Conservation (phyloP, 257 asterid species). For the Solanum raphanifolium region DNA sequence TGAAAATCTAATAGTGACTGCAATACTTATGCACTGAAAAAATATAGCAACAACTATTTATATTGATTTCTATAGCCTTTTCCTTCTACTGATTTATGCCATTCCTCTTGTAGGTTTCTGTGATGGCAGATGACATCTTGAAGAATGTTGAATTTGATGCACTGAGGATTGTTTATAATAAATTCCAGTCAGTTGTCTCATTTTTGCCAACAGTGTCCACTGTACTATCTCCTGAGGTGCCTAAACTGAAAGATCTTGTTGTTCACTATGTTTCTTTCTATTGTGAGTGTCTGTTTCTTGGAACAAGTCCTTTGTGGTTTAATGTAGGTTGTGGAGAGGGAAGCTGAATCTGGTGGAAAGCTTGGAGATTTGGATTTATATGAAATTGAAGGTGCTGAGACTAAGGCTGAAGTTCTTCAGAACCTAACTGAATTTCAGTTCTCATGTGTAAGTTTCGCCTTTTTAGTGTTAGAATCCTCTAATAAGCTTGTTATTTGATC, state of each 20-base stretch:
- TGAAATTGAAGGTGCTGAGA: slow-evolving; percentile 94
- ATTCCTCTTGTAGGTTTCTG: slow-evolving; percentile 61
- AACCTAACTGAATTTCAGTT: slow-evolving; percentile 94
- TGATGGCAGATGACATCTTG: slow-evolving; percentile 91
- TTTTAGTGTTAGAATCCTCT: background rate
- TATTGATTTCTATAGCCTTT: background rate
- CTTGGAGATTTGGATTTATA: slow-evolving; percentile 83
- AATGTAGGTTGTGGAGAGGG: slow-evolving; percentile 71
- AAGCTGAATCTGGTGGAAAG: slow-evolving; percentile 88
- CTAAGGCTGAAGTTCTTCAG: slow-evolving; percentile 91
- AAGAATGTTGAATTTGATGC: slow-evolving; percentile 92
- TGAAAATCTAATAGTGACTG: background rate
- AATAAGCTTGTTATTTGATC: background rate
- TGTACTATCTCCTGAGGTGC: slow-evolving; percentile 91
- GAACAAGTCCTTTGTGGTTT: background rate
- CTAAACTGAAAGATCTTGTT: background rate
- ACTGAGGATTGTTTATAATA: slow-evolving; percentile 73
- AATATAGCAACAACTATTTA: background rate
- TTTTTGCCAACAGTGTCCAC: slow-evolving; percentile 75
- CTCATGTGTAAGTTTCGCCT: slow-evolving; percentile 57
- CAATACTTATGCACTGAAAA: background rate
- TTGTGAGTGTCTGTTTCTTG: background rate
- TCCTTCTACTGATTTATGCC: slow-evolving; percentile 1
- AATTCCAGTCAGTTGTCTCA: slow-evolving; percentile 79
- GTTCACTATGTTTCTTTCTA: background rate